phyloP scores from a whole-genome alignment of 768 basidiomycete genomes.

The Leccinellum luteum region DNA sequence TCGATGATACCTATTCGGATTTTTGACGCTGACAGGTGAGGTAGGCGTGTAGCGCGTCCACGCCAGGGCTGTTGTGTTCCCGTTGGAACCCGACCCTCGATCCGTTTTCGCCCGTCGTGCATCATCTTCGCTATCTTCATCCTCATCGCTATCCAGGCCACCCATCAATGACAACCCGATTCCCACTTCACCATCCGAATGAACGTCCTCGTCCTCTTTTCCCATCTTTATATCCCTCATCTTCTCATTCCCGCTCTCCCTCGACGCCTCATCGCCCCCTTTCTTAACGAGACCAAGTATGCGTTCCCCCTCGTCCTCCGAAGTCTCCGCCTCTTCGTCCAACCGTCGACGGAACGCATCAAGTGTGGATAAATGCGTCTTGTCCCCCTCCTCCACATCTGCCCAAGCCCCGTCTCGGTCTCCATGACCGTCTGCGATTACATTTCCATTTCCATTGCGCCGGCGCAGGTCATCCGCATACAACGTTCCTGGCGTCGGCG shows the following conservation, averaged over 20 bases:
- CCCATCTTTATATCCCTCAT: background rate
- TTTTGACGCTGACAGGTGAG: conserved; percentile 13
- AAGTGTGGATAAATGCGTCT: conserved; percentile 25
- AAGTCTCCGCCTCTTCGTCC: conserved; percentile 8
- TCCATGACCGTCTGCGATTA: too few species aligned
- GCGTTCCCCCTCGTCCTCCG: conserved; percentile 10
- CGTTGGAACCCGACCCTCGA: background rate
- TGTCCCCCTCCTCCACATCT: conserved; percentile 16
- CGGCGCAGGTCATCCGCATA: background rate
- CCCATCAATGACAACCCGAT: conserved; percentile 70
- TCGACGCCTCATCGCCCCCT: background rate
- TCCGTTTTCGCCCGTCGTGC: conserved; percentile 6
- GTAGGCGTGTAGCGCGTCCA: conserved; percentile 32
- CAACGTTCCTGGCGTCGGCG: background rate
- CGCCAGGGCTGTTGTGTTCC: conserved; percentile 16
- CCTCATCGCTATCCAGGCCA: conserved; percentile 37
- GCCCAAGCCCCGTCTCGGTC: background rate
- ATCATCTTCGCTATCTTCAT: conserved; percentile 8
- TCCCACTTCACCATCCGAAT: conserved; percentile 60
- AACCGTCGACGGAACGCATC: conserved; percentile 24
- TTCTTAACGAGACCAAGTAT: conserved; percentile 1
- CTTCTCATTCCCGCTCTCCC: background rate
- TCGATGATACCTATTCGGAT: background rate
- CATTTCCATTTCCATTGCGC: background rate
- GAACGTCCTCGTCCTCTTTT: conserved; percentile 20